These are phyloP conservation scores for Leishmania amazonensis DNA, from an alignment of 208 protist genomes.

Conservation along the genomic window DNA sequence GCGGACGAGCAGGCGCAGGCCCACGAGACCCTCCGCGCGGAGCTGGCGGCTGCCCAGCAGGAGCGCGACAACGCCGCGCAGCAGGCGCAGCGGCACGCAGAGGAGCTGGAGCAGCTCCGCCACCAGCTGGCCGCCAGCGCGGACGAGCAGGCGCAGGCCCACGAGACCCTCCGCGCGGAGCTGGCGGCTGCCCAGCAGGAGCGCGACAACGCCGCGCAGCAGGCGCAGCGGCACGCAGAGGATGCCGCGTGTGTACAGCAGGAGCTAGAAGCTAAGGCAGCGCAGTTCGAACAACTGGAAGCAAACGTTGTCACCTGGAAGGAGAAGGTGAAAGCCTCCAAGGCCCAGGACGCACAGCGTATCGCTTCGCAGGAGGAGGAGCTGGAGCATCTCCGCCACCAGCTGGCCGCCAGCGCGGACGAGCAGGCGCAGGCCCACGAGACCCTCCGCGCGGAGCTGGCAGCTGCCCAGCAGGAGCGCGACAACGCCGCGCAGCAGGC, in stretches of 20 bases:
- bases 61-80: neutral
- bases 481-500: too few species aligned
- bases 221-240: neutral
- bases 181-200: neutral
- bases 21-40: neutral
- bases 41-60: neutral
- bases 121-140: neutral
- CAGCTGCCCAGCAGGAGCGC: too few species aligned
- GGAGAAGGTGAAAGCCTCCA: constrained; percentile 65
- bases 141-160: neutral
- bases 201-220: neutral
- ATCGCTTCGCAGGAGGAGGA: constrained; percentile 2
- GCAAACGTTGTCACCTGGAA: constrained; percentile 39
- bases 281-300: constrained; percentile 1
- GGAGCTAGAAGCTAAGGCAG: neutral
- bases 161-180: neutral
- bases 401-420: neutral
- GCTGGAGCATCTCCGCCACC: neutral
- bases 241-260: neutral
- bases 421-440: neutral
- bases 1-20: neutral
- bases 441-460: too few species aligned
- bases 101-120: neutral
- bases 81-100: neutral
- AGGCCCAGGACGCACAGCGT: constrained; percentile 11